Percentiles rank a stretch among this genome's conserved stretches.
These are phyloP conservation scores for Puccinia novopanici DNA, from an alignment of 1,284 basidiomycete species.

Conservation along the genomic window DNA sequence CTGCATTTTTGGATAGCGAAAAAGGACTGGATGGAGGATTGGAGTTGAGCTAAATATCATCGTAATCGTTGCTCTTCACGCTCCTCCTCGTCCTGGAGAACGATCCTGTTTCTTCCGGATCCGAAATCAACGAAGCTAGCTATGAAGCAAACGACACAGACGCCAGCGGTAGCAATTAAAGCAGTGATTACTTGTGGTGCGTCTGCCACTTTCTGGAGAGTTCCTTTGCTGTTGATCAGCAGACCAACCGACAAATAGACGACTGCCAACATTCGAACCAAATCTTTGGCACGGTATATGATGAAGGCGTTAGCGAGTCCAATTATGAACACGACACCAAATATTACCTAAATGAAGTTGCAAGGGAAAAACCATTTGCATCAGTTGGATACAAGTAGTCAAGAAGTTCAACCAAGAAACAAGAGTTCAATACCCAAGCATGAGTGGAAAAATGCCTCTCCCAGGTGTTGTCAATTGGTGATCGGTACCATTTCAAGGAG, in stretches of 20 bases:
- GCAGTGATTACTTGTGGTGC: constrained; percentile 34
- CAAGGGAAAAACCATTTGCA: neutral
- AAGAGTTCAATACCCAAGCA: constrained; percentile 37
- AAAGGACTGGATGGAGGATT: neutral
- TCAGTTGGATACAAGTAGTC: neutral
- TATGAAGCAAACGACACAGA: constrained; percentile 34
- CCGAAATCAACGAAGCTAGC: constrained; percentile 43
- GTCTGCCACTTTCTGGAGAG: constrained; percentile 39
- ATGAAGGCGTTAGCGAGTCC: constrained; percentile 33
- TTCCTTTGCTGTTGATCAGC: constrained; percentile 20
- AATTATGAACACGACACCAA: constrained; percentile 31
- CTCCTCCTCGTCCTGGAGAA: constrained; percentile 30
- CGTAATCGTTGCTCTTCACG: constrained; percentile 16
- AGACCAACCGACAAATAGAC: constrained; percentile 39
- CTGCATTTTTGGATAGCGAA: neutral
- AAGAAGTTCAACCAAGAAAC: neutral
- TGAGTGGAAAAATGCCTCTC: constrained; percentile 44
- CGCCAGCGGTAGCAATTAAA: constrained; percentile 28
- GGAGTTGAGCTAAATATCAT: neutral
- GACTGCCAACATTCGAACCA: constrained; percentile 37
- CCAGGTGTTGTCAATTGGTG: constrained; percentile 36
- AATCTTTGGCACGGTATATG: constrained; percentile 21
- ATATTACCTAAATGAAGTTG: constrained; percentile 30
- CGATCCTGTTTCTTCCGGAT: constrained; percentile 13
- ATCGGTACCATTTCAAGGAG: constrained; percentile 60